phyloP scores from a whole-genome alignment of 345 rosid genomes.

The Rhizophora apiculata region DNA sequence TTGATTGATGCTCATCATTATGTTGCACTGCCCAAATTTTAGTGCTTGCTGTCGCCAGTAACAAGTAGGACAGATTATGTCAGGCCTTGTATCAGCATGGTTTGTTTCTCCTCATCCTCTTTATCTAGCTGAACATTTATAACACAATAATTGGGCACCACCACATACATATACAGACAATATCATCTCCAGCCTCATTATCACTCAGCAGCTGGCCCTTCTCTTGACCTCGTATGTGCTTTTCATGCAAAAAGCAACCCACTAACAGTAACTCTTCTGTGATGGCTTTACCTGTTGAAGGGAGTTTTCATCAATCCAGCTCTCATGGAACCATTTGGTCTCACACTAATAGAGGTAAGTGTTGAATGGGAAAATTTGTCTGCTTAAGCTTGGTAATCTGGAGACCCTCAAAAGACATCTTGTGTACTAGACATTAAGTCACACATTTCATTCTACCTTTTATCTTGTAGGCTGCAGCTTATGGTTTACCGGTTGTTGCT shows the following conservation, averaged over 20 bases:
- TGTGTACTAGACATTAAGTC: background rate
- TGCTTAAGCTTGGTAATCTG: background rate
- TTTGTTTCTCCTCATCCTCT: background rate
- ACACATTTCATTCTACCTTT: background rate
- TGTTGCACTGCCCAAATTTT: too few species aligned
- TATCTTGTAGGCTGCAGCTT: conserved; percentile 58
- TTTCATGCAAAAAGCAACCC: conserved; percentile 19
- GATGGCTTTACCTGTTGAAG: conserved; percentile 38
- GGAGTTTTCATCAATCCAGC: conserved; percentile 78
- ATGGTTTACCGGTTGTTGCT: conserved; percentile 67
- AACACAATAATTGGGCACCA: background rate
- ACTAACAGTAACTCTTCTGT: conserved; percentile 24
- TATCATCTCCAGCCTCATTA: background rate
- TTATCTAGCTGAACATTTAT: background rate
- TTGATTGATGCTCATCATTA: too few species aligned
- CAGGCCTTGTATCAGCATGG: too few species aligned
- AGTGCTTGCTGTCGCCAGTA: too few species aligned
- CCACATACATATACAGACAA: background rate
- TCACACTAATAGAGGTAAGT: conserved; percentile 61
- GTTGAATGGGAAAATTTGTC: background rate
- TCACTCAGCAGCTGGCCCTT: background rate
- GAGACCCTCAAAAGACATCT: background rate
- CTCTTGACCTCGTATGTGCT: conserved; percentile 8
- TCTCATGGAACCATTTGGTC: conserved; percentile 72
- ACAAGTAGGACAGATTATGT: too few species aligned